Conservation (phyloP, 768 basidiomycete species). For the Podaxis sp. region DNA sequence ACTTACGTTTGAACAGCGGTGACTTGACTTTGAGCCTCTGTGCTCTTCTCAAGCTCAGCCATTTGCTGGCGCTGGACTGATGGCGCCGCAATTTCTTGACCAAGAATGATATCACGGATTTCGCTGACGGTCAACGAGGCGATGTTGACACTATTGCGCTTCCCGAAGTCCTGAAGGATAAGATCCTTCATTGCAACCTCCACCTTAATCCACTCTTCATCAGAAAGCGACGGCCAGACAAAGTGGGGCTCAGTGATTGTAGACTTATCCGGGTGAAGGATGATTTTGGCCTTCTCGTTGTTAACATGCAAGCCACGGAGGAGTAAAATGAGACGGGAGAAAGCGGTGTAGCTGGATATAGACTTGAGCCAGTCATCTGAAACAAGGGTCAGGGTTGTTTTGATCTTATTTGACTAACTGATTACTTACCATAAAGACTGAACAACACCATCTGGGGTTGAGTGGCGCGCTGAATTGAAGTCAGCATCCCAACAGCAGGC, state of each 20-base stretch:
- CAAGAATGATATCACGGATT: conserved; percentile 96
- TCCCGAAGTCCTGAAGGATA: conserved; percentile 95
- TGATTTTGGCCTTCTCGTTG: conserved; percentile 99
- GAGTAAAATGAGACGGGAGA: conserved; percentile 96
- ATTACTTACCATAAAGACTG: conserved; percentile 79
- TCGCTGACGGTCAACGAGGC: conserved; percentile 96
- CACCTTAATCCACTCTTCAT: conserved; percentile 99
- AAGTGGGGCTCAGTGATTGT: conserved; percentile 98
- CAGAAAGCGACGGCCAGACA: conserved; percentile 91
- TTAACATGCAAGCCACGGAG: conserved; percentile 98
- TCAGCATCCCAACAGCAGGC: conserved; percentile 12
- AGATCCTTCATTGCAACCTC: conserved; percentile 99
- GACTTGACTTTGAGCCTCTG: conserved; percentile 92
- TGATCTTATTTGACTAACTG: neutral
- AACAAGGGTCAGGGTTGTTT: conserved; percentile 5
- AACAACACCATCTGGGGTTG: conserved; percentile 99
- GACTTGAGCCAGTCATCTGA: conserved; percentile 98
- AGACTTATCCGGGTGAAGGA: conserved; percentile 94
- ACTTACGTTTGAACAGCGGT: conserved; percentile 90
- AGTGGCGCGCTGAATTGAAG: conserved; percentile 69
- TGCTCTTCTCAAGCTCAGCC: conserved; percentile 97
- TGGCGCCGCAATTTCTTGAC: conserved; percentile 96
- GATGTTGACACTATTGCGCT: conserved; percentile 98
- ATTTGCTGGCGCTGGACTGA: conserved; percentile 98
- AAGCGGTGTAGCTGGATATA: conserved; percentile 98